Percentiles rank a stretch among this genome's conserved stretches.
These are phyloP conservation scores for Camellia japonica DNA, from an alignment of 148 eudicot genomes.

Conservation along the genomic window DNA sequence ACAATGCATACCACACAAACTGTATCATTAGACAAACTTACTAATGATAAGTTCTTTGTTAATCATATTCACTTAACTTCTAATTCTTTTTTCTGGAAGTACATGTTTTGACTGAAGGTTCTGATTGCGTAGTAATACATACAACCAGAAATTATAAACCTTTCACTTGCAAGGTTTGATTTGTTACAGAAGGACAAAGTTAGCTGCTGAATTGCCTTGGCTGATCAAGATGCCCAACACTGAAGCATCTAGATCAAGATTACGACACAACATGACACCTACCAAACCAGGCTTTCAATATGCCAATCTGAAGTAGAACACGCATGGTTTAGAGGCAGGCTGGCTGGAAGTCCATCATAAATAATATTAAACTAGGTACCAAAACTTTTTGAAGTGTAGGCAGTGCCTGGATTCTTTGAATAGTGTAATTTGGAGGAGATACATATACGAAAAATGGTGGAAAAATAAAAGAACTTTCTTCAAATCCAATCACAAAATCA, in stretches of 20 bases:
- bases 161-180: conserved; percentile 12
- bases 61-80: no score
- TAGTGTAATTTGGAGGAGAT: neutral
- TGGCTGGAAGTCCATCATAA: neutral
- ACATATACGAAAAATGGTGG: neutral
- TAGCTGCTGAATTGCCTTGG: conserved; percentile 3
- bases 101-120: neutral
- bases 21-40: no score
- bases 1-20: no score
- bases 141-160: neutral
- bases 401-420: neutral
- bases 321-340: neutral
- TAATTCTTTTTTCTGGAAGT: neutral
- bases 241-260: neutral
- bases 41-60: no score
- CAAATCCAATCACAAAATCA: conserved; percentile 11
- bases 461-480: neutral
- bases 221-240: neutral
- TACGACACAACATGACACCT: neutral
- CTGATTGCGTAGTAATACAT: neutral
- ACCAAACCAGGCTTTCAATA: neutral
- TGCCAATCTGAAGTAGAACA: conserved; percentile 6
- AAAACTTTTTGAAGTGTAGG: neutral
- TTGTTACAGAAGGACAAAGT: neutral
- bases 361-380: neutral